Conservation (phyloP, 2,329 filamentous ascomycete genomes). For the Falciphora oryzae region DNA sequence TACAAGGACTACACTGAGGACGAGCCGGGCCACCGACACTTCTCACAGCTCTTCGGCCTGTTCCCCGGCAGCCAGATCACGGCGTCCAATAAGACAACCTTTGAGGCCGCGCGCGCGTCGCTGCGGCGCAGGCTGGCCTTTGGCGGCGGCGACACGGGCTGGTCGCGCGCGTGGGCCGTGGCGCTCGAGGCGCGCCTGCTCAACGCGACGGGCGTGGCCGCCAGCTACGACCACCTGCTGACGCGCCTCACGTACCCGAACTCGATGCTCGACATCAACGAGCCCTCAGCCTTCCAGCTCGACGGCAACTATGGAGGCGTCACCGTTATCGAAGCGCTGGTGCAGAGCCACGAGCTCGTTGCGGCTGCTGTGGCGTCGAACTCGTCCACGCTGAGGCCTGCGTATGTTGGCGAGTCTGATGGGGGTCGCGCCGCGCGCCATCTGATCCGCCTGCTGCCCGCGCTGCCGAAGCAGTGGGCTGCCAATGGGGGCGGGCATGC, state of each 20-base stretch:
- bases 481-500: not conserved
- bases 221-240: slow-evolving; percentile 25
- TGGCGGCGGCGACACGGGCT: slow-evolving; percentile 34
- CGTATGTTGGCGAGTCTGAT: not conserved
- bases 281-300: slow-evolving; percentile 39
- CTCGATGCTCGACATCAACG: slow-evolving; percentile 21
- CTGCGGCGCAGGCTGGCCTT: slow-evolving; percentile 9
- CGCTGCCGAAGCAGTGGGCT: slow-evolving; percentile 3
- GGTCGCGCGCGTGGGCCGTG: slow-evolving; percentile 38
- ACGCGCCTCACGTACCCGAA: slow-evolving; percentile 5
- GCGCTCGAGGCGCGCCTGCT: slow-evolving; percentile 34
- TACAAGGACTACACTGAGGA: slow-evolving; percentile 20
- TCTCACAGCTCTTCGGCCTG: slow-evolving; percentile 34
- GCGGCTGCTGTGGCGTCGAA: not conserved
- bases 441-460: slow-evolving; percentile 7
- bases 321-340: slow-evolving; percentile 3
- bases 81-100: not conserved
- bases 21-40: slow-evolving; percentile 35
- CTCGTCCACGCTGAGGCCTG: no score
- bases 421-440: not conserved
- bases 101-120: slow-evolving; percentile 10
- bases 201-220: slow-evolving; percentile 27
- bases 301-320: slow-evolving; percentile 42
- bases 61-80: slow-evolving; percentile 31
- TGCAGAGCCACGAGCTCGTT: slow-evolving; percentile 6